These are phyloP conservation scores for Liquidambar formosana DNA, from an alignment of 164 flowering plant genomes.

Conservation along the genomic window DNA sequence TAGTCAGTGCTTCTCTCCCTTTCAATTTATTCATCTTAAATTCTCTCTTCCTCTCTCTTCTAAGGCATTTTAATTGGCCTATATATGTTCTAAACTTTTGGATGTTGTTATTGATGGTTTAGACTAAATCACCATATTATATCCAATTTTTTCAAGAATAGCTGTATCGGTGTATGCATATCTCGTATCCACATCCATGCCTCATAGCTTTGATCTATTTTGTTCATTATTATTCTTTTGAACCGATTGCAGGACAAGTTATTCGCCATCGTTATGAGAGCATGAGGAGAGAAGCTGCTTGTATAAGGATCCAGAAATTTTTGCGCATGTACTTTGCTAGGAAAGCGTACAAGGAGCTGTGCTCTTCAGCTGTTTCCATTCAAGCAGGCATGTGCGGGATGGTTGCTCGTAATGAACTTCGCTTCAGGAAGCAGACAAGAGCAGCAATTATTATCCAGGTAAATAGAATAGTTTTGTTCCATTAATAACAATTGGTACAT, in stretches of 20 bases:
- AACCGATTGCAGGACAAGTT: constrained; percentile 37
- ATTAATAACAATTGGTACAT: not conserved
- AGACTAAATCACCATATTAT: no score
- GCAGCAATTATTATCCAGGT: constrained; percentile 57
- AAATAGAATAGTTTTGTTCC: not conserved
- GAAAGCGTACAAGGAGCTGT: constrained; percentile 26
- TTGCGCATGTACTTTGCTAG: constrained; percentile 36
- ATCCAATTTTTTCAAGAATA: no score
- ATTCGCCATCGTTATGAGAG: constrained; percentile 37
- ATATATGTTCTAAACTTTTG: no score
- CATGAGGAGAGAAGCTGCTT: constrained; percentile 46
- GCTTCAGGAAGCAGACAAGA: constrained; percentile 35
- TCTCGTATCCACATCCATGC: no score
- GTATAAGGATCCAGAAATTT: constrained; percentile 42
- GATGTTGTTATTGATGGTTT: no score
- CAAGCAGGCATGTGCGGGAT: constrained; percentile 50
- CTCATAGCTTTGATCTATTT: no score
- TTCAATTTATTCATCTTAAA: no score
- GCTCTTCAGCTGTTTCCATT: constrained; percentile 37
- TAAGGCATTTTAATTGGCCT: no score
- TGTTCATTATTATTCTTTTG: not conserved
- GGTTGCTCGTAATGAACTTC: constrained; percentile 48
- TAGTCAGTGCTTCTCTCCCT: no score
- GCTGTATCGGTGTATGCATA: no score
- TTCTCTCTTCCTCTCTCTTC: no score